A percentile compares a stretch with the other conserved stretches of the same genome.
These are phyloP conservation scores for Dothistroma septosporum DNA, from an alignment of 2,329 filamentous ascomycete species.

Conservation along the genomic window DNA sequence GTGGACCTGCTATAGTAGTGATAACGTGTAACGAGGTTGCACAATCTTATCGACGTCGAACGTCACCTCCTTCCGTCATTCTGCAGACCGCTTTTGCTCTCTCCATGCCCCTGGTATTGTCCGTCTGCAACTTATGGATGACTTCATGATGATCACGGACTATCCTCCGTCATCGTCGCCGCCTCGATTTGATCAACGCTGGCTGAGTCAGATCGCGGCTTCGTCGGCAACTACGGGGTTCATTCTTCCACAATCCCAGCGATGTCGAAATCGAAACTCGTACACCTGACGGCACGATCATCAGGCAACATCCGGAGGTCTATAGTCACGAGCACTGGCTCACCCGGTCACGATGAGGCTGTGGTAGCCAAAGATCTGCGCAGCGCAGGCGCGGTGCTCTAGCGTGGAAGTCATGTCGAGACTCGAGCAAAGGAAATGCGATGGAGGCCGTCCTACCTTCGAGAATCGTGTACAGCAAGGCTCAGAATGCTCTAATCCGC, in stretches of 20 bases:
- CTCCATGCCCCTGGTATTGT: background rate
- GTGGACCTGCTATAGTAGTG: background rate
- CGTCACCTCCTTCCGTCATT: background rate
- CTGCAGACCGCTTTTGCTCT: background rate
- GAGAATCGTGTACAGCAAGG: slow-evolving; percentile 6
- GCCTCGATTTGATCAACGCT: background rate
- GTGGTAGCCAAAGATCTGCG: slow-evolving; percentile 3
- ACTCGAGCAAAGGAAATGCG: slow-evolving; percentile 7
- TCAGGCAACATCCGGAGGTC: background rate
- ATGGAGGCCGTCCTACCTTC: slow-evolving; percentile 10
- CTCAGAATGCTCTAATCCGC: slow-evolving; percentile 10
- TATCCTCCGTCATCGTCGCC: background rate
- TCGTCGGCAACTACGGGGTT: background rate
- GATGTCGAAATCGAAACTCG: background rate
- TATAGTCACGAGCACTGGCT: slow-evolving; percentile 1
- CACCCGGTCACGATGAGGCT: background rate
- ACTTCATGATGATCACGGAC: background rate
- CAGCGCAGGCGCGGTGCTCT: slow-evolving; percentile 12
- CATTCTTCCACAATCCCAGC: background rate
- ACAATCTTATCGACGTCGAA: background rate
- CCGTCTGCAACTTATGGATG: background rate
- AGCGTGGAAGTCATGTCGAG: slow-evolving; percentile 6
- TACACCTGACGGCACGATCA: background rate
- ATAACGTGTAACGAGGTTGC: background rate
- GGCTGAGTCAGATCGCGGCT: background rate